phyloP scores from a whole-genome alignment of 495 filamentous ascomycete species.

The Penicillium longicatenatum region DNA sequence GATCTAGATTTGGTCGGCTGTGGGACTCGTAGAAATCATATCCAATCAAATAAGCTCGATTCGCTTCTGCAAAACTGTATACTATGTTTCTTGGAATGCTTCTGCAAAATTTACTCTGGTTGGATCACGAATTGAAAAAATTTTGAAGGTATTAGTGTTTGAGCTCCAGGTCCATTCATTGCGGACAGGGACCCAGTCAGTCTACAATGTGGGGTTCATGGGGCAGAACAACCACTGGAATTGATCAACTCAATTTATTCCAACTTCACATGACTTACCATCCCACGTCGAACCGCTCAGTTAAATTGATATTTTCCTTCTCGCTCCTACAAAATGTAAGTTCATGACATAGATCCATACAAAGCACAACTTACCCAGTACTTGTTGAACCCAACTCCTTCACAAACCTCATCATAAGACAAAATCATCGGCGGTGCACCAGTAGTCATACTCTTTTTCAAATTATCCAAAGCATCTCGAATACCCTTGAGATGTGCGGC shows the following conservation, averaged over 20 bases:
- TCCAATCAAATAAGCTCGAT: not conserved
- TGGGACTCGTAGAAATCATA: not conserved
- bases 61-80: not conserved
- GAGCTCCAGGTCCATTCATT: not conserved
- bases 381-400: conserved; percentile 6
- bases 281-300: not conserved
- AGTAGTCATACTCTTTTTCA: conserved; percentile 5
- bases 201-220: not conserved
- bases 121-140: not conserved
- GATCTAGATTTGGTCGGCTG: not conserved
- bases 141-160: not conserved
- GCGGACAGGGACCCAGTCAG: not conserved
- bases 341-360: not conserved
- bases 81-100: not conserved
- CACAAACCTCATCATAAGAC: conserved; percentile 4
- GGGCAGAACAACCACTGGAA: not conserved
- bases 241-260: not conserved
- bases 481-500: conserved; percentile 6
- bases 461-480: conserved; percentile 6
- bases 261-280: not conserved
- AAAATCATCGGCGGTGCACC: conserved; percentile 7
- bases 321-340: not conserved
- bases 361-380: conserved; percentile 2
- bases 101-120: not conserved
- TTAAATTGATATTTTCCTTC: conserved; percentile 1